Evolutionary conservation across 208 protist species (phyloP).

Genomic region (Wallacemonas rigidus): DNA sequence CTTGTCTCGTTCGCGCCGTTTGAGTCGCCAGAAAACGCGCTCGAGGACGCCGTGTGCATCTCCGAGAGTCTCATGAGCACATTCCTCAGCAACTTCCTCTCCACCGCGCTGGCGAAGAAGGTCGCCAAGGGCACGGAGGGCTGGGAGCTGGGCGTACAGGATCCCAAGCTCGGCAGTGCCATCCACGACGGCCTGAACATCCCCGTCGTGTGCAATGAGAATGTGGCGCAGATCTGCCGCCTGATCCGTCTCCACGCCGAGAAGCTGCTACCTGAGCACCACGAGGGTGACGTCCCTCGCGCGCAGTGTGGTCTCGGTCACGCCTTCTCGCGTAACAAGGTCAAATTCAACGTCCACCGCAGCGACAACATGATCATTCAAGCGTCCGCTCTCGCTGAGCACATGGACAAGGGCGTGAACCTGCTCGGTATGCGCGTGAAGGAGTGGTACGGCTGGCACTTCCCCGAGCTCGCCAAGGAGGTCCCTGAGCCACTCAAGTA

Average conservation of each 20-base stretch:
- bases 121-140: slow-evolving; percentile 72
- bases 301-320: slow-evolving; percentile 98
- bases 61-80: slow-evolving; percentile 94
- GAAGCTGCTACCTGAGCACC: slow-evolving; percentile 93
- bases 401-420: slow-evolving; percentile 99
- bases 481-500: slow-evolving; percentile 97
- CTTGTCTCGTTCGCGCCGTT: slow-evolving; percentile 97
- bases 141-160: slow-evolving; percentile 94
- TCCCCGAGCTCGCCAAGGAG: slow-evolving; percentile 98
- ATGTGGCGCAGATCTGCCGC: slow-evolving; percentile 90
- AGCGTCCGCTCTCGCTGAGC: slow-evolving; percentile 97
- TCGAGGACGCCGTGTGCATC: slow-evolving; percentile 98
- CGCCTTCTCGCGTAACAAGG: slow-evolving; percentile 98
- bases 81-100: slow-evolving; percentile 94
- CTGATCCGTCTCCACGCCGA: slow-evolving; percentile 96
- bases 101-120: slow-evolving; percentile 95
- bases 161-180: slow-evolving; percentile 94
- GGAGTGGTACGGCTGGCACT: slow-evolving; percentile 99
- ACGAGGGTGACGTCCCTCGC: slow-evolving; percentile 94
- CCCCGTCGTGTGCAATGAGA: slow-evolving; percentile 90
- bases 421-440: slow-evolving; percentile 98
- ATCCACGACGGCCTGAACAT: slow-evolving; percentile 93
- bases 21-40: slow-evolving; percentile 95
- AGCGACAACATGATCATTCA: slow-evolving; percentile 99
- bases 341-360: slow-evolving; percentile 99